phyloP scores from a whole-genome alignment of 2,329 filamentous ascomycete species.

The Aureobasidium zeae region DNA sequence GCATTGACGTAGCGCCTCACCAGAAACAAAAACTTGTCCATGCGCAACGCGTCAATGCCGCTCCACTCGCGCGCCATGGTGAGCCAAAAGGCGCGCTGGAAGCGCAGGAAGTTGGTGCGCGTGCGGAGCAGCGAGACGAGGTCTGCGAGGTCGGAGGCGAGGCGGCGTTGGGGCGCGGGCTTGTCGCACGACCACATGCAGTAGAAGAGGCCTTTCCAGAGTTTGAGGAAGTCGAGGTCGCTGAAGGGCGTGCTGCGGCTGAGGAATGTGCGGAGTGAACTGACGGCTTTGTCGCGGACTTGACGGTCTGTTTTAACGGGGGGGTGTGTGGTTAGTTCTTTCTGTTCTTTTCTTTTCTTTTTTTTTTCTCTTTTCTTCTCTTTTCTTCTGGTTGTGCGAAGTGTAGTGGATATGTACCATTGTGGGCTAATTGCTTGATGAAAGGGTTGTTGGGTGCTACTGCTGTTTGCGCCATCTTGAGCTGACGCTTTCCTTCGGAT shows the following conservation, averaged over 20 bases:
- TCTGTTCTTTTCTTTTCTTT: conserved; percentile 64
- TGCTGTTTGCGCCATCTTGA: conserved; percentile 14
- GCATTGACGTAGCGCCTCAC: conserved; percentile 69
- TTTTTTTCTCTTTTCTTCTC: too few species aligned
- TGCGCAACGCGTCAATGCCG: conserved; percentile 43
- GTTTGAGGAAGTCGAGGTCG: conserved; percentile 66
- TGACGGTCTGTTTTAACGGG: conserved; percentile 15
- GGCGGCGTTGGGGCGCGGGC: conserved; percentile 72
- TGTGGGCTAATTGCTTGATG: conserved; percentile 74
- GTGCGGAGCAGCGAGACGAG: conserved; percentile 54
- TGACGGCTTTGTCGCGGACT: conserved; percentile 44
- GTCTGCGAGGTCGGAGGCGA: conserved; percentile 66
- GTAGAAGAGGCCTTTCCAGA: conserved; percentile 94
- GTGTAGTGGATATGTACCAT: conserved; percentile 59
- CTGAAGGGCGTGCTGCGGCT: conserved; percentile 52
- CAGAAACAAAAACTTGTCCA: conserved; percentile 89
- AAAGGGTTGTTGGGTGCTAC: conserved; percentile 55
- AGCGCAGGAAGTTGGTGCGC: conserved; percentile 30
- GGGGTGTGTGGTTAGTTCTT: conserved; percentile 49
- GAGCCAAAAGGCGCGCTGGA: conserved; percentile 42
- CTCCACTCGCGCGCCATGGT: conserved; percentile 45
- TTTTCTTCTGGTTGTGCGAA: too few species aligned
- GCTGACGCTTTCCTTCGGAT: too few species aligned
- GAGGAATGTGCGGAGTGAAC: conserved; percentile 70
- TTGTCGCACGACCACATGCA: conserved; percentile 85